Evolutionary conservation across 139 green algal species (phyloP).

Genomic region (Chlorella vulgaris): DNA sequence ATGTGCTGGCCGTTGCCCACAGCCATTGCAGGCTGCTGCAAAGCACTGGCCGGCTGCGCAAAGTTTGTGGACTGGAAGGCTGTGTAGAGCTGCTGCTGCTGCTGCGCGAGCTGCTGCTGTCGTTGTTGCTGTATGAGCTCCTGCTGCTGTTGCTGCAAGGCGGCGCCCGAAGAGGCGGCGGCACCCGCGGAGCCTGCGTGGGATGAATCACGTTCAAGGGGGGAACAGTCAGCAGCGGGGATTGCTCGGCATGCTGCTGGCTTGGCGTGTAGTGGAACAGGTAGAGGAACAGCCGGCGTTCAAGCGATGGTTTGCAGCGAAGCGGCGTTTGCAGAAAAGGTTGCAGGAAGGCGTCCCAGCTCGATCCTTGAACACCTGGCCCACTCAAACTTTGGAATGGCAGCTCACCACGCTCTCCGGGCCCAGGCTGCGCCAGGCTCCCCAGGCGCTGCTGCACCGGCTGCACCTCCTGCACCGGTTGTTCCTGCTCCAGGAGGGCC

Average conservation of each 20-base stretch:
- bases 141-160: conserved; percentile 14
- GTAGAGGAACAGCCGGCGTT: too few species aligned
- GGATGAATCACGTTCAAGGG: not conserved
- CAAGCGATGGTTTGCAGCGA: too few species aligned
- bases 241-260: not conserved
- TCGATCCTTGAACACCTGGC: not conserved
- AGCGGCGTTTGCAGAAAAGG: not conserved
- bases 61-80: not conserved
- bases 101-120: too few species aligned
- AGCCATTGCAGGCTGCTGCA: too few species aligned
- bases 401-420: conserved; percentile 26
- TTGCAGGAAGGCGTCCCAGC: not conserved
- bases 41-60: not conserved
- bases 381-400: conserved; percentile 10
- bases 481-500: not conserved
- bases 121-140: not conserved
- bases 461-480: not conserved
- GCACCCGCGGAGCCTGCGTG: not conserved
- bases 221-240: not conserved
- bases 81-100: conserved; percentile 14
- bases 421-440: conserved; percentile 7
- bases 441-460: conserved; percentile 17
- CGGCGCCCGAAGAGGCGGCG: not conserved
- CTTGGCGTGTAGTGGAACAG: not conserved
- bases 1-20: not conserved